Base-by-base conservation (phyloP, 2,329 filamentous ascomycete species). In the Curvularia spicifera region DNA sequence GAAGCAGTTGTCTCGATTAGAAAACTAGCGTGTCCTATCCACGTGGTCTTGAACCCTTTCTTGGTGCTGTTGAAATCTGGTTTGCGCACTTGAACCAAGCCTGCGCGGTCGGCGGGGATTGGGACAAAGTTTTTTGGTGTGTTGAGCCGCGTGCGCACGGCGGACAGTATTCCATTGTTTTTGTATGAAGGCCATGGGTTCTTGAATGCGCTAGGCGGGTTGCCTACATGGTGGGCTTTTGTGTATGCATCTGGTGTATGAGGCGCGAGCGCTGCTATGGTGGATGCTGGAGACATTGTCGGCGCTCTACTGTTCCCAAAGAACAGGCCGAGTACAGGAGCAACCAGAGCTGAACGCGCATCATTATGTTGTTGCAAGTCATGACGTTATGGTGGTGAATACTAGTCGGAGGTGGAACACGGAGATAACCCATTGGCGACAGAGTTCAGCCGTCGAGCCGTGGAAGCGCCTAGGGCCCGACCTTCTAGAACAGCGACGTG, bases 1-100 rank as follows among this genome's bases (percentile, higher is more conserved):
- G 58, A 56, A 15, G 59, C 70, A 3, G 76, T 70, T 5, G 78
- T 79, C 60, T 83, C 81, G 18, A 84, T 63, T 12, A 84, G 63
- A 60, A 82, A 83, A 35, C 77, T 79, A 1, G 82, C 81, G 69
- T 84, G 82, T 0, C 82, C 82, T 24, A 84, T 76, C 82, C 82
- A 84, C 12, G 81, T 83, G 4, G 80, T 80, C 61, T 80, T 80
- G 58, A 76, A 24, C n/a, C 67, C 70, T 42, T 67, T 52, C 24
- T 70, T 5, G 10, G 28, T 10, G 70, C 24, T 48, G 15, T 5
- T 76, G 73, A 80, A 82, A 57, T 78, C 74, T 5, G 80, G 80
- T 46, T 68, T 76, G 29, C 72, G 68, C 1, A 83, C 71, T 22
- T 74, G 65, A 3, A 82, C 80, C 4, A 84, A 74, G 33, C 80